Evolutionary conservation across 371 early-diverging fungal genomes (phyloP).

Genomic region (Haplosporangium sp.): DNA sequence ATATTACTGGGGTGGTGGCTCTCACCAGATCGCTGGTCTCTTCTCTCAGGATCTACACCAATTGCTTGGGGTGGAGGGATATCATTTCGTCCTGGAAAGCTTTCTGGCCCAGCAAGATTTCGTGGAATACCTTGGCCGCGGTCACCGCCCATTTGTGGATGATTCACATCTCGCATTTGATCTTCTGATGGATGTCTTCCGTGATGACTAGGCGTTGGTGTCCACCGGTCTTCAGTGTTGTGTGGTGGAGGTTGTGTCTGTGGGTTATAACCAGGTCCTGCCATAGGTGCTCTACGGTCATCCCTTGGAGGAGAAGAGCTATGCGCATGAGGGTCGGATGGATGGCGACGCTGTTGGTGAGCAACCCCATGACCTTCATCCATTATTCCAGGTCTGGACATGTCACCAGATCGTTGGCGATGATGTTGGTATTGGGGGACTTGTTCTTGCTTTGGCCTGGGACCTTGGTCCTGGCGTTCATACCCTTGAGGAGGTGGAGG

Average conservation of each 20-base stretch:
- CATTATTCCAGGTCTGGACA: constrained; percentile 21
- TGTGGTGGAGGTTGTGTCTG: constrained; percentile 11
- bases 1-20: constrained; percentile 12
- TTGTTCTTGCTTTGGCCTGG: constrained; percentile 36
- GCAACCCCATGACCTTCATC: constrained; percentile 26
- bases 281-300: constrained; percentile 26
- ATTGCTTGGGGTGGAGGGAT: background rate
- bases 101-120: constrained; percentile 10
- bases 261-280: constrained; percentile 10
- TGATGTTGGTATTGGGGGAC: constrained; percentile 39
- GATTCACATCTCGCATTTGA: constrained; percentile 20
- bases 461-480: constrained; percentile 25
- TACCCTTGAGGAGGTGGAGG: constrained; percentile 26
- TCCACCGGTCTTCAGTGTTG: constrained; percentile 23
- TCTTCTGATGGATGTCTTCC: constrained; percentile 43
- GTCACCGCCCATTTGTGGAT: constrained; percentile 8
- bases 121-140: constrained; percentile 16
- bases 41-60: constrained; percentile 9
- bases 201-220: constrained; percentile 20
- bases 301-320: constrained; percentile 44
- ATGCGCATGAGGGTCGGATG: constrained; percentile 34
- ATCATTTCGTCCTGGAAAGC: constrained; percentile 12
- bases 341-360: constrained; percentile 26
- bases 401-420: constrained; percentile 47
- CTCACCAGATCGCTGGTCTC: constrained; percentile 14